Conservation (phyloP, 768 basidiomycete genomes). For the Podaxis sp. region DNA sequence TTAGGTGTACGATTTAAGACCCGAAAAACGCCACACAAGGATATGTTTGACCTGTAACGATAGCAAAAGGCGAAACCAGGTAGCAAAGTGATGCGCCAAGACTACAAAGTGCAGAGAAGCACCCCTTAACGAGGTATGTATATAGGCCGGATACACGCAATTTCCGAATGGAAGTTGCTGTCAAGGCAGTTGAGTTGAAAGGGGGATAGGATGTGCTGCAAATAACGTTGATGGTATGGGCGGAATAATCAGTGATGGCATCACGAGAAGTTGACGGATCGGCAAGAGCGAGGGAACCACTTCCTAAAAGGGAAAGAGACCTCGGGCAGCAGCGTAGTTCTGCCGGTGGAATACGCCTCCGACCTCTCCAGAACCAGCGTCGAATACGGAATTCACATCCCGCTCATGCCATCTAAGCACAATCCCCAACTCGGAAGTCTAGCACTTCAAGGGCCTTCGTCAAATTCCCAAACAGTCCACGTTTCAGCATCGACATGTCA, state of each 20-base stretch:
- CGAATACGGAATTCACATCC: background rate
- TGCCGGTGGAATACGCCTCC: background rate
- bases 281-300: background rate
- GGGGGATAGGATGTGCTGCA: background rate
- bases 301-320: background rate
- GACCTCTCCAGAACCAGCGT: background rate
- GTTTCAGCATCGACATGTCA: conserved; percentile 74
- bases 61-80: background rate
- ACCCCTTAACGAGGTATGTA: no score
- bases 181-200: background rate
- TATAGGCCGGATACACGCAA: background rate
- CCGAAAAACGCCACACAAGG: background rate
- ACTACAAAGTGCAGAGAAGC: background rate
- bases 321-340: background rate
- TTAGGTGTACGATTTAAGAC: background rate
- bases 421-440: conserved; percentile 61
- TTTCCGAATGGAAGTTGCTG: background rate
- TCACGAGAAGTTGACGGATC: background rate
- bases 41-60: background rate
- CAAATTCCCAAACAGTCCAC: conserved; percentile 61
- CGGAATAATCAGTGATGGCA: background rate
- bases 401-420: conserved; percentile 32
- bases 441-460: conserved; percentile 63
- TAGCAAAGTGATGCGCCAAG: background rate
- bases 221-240: background rate